These are phyloP conservation scores for Lasiodiplodia hormozganensis DNA, from an alignment of 2,329 filamentous ascomycete species.

Conservation along the genomic window DNA sequence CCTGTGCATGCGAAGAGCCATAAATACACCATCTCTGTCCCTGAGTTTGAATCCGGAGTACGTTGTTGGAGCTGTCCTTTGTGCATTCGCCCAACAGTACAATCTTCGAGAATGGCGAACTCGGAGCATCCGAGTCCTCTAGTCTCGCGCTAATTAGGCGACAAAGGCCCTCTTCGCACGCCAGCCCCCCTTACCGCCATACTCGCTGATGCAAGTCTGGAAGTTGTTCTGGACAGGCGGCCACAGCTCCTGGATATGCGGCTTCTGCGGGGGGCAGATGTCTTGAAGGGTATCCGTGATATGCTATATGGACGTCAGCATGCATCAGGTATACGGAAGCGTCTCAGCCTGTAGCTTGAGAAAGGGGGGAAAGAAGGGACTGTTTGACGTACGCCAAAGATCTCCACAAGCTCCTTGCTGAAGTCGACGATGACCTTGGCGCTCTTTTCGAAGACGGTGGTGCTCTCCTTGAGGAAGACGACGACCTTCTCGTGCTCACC, in stretches of 20 bases:
- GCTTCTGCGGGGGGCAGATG: neutral
- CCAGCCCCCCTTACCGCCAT: neutral
- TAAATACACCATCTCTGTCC: no score
- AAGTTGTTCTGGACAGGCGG: neutral
- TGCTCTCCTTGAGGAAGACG: neutral
- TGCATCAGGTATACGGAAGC: no score
- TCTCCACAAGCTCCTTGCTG: neutral
- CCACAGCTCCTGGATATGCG: neutral
- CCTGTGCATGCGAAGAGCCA: no score
- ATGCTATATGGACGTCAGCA: neutral
- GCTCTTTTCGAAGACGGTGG: neutral
- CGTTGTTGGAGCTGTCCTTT: no score
- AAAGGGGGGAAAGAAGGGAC: neutral
- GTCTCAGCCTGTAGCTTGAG: neutral
- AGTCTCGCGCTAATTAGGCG: no score
- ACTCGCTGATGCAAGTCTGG: neutral
- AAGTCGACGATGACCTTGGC: neutral
- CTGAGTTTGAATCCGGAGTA: no score
- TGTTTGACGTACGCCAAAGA: constrained; percentile 5
- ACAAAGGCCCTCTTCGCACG: no score
- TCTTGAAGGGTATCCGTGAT: neutral
- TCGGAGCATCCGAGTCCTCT: no score
- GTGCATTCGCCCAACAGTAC: no score
- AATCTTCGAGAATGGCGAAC: no score
- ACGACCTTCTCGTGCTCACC: neutral